Percentiles rank a stretch among this genome's conserved stretches.
Conservation (phyloP, 108 stramenopile species). For the Nitzschia putrida region DNA sequence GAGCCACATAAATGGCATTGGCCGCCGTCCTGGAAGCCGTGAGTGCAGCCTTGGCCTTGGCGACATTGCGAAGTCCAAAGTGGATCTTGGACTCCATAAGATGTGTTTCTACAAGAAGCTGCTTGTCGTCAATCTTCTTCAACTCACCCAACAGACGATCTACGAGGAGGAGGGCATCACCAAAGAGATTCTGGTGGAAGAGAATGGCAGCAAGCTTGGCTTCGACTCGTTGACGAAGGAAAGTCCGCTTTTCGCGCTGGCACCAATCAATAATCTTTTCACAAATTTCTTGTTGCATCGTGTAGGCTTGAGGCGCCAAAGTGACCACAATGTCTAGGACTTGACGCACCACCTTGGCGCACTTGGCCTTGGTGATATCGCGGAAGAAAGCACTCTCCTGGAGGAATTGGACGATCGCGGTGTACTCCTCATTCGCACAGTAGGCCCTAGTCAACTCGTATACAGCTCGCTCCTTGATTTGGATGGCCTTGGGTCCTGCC, state of each 20-base stretch:
- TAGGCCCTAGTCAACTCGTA: constrained; percentile 88
- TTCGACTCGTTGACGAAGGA: constrained; percentile 97
- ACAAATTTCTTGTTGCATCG: constrained; percentile 89
- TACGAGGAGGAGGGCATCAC: constrained; percentile 83
- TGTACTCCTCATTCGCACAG: constrained; percentile 66
- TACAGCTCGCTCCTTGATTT: constrained; percentile 89
- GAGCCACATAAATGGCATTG: constrained; percentile 91
- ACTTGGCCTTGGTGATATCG: constrained; percentile 94
- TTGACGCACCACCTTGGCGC: constrained; percentile 96
- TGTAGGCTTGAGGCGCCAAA: constrained; percentile 80
- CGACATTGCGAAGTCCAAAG: constrained; percentile 93
- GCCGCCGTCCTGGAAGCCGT: constrained; percentile 96
- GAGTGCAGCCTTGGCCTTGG: constrained; percentile 98
- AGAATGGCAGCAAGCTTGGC: constrained; percentile 89
- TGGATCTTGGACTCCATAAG: constrained; percentile 93
- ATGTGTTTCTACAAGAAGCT: constrained; percentile 96
- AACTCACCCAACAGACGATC: constrained; percentile 90
- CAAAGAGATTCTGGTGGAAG: constrained; percentile 78
- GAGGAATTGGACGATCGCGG: constrained; percentile 86
- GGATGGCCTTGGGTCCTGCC: constrained; percentile 69
- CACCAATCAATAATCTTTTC: constrained; percentile 91
- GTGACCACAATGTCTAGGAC: constrained; percentile 93
- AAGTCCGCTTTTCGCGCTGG: constrained; percentile 88
- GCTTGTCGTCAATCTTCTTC: constrained; percentile 99
- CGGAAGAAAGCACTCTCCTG: constrained; percentile 79